Conservation (phyloP, 2,329 filamentous ascomycete genomes). For the Lasiodiplodia hormozganensis region DNA sequence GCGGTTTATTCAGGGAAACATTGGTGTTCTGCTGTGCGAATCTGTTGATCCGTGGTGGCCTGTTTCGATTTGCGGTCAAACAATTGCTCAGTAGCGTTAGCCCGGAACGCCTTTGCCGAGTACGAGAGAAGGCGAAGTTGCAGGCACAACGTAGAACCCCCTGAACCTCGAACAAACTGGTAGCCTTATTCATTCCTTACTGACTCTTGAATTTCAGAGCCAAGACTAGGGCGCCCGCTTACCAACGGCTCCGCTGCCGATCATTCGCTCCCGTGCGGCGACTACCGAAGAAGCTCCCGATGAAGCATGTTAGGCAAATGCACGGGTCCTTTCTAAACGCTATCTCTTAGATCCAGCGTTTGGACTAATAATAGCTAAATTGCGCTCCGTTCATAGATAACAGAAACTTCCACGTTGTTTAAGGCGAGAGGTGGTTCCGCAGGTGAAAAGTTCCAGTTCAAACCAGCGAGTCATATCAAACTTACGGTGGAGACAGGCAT, state of each 20-base stretch:
- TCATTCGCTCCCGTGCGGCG: not conserved
- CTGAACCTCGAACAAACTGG: not conserved
- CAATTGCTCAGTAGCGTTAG: not conserved
- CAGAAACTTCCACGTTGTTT: too few relatives aligned
- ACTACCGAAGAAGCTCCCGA: not conserved
- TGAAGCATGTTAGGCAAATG: not conserved
- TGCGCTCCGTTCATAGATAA: too few relatives aligned
- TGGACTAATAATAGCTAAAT: too few relatives aligned
- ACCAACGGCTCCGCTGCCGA: not conserved
- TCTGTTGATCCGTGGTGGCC: not conserved
- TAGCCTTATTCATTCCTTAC: not conserved
- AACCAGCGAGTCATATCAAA: not conserved
- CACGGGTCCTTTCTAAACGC: too few relatives aligned
- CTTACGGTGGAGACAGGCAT: not conserved
- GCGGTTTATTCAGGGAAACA: not conserved
- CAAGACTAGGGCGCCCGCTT: not conserved
- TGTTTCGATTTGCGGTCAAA: not conserved
- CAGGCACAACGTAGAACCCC: not conserved
- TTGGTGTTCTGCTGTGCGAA: not conserved
- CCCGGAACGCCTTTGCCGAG: not conserved
- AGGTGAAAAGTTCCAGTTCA: too few relatives aligned
- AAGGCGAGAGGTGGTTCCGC: too few relatives aligned
- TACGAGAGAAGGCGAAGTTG: not conserved
- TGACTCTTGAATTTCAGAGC: not conserved
- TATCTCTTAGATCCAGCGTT: too few relatives aligned